Base-by-base conservation (phyloP, 2,329 filamentous ascomycete genomes). In the Talaromyces piceae region DNA sequence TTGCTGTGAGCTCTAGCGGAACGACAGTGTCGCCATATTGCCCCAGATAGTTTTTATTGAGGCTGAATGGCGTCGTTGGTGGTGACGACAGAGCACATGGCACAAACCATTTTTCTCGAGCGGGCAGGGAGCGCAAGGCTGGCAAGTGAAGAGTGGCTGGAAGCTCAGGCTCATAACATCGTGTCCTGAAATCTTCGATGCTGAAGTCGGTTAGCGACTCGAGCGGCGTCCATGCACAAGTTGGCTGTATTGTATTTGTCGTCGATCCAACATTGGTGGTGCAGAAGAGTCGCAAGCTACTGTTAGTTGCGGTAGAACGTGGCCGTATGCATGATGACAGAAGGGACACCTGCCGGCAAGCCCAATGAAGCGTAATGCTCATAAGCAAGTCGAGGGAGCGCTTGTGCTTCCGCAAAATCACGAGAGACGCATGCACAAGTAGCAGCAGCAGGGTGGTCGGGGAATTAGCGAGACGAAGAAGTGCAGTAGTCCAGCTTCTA, bases 51-150 rank as follows among this genome's bases (percentile, higher is more conserved):
- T 64, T 53, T 18, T 63, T 62, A 47, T 77, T 73, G 22, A 77
- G 73, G n/a, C 67, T 67, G 4, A 57, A 59, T 6, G 60, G 48
- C 7, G 33, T 18, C 5, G 31, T 30, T 28, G 27, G 8, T 6
- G 59, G 8, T 58, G 54, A 41, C 11, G 37, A 3, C 3, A 28
- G 12, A 5, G 23, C 9, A 69, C 59, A 57, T 69, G 53, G 51
- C 23, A 53, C 52, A 59, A 88, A 87, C 85, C 85, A 87, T 56
- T 77, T 79, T 3, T 60, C 60, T 18, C 74, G 66, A 1, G 82
- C 82, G 0, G 81, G 80, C 1, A 84, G 61, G 8, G 67, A 46
- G 23, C 57, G 56, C 45, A 77, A 77, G 2, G 63, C 60, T 5
- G 63, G 61, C 27, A 67, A 63, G n/a, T 73, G 73, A 5, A 82